Evolutionary conservation across 306 rosid genomes (phyloP), one percentile per base, ranked within the genome.

Genomic region (Ammopiptanthus mongolicus): DNA sequence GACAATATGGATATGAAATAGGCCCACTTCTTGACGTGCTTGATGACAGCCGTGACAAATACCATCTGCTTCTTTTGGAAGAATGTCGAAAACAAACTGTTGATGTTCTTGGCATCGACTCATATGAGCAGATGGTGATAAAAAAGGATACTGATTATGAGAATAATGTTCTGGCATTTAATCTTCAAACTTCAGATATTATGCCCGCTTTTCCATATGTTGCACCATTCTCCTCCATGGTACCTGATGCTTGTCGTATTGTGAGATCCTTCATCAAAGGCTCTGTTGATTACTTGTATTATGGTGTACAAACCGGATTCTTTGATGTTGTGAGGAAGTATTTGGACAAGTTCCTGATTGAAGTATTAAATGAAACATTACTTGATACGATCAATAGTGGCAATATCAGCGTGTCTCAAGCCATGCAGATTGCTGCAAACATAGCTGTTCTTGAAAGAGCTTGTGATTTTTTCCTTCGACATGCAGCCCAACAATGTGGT

Each of bases 381-480:
- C 93, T 92, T 6, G 72, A 86, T 33, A 85, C 78, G 3, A 86
- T 95, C 69, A 82, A 87, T 55, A 73, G 88, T 33, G 82, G 88
- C 37, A 86, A 14, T 78, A 89, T 87, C 71, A 88, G 85, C 8
- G 86, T 90, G 36, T 84, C 97, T 74, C 97, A 87, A 66, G 99
- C 97, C 65, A 95, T 95, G 99, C 99, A 95, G 87, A 84, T 92
- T 19, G 97, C 97, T 73, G 97, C 99, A 39, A 95, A 95, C 85
- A 83, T 89, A 79, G 28, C 99, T 36, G 87, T 81, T 75, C 82
- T 95, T 8, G 99, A 95, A 89, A 87, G 93, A 84, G 97, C 97
- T 52, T 92, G 99, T 74, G 97, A 92, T 74, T 95, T 79, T 81
- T 95, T 92, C 76, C 86, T 95, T 62, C 69, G 89, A 33, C 84